A percentile compares a stretch with the other conserved stretches of the same genome.
Evolutionary conservation across 2,329 filamentous ascomycete genomes (phyloP).

Genomic region (Alternaria burnsii): DNA sequence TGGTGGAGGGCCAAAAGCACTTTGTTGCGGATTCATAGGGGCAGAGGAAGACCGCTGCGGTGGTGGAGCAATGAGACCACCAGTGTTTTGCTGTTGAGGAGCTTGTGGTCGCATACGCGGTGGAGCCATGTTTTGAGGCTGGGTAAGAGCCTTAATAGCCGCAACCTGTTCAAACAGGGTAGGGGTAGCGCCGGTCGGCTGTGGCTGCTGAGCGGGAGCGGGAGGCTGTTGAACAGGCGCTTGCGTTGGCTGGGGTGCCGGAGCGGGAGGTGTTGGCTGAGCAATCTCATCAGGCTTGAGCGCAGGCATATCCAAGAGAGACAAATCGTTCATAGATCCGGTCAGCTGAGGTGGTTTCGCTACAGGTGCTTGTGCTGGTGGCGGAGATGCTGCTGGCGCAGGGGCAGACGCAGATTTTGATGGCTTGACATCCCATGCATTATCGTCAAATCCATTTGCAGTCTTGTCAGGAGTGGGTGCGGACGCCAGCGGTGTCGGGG

Average conservation of each 20-base stretch:
- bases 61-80: slow-evolving; percentile 77
- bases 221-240: slow-evolving; percentile 51
- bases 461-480: slow-evolving; percentile 60
- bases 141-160: slow-evolving; percentile 50
- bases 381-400: slow-evolving; percentile 52
- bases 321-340: slow-evolving; percentile 74
- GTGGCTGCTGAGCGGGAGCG: slow-evolving; percentile 40
- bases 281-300: slow-evolving; percentile 51
- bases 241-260: slow-evolving; percentile 54
- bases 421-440: slow-evolving; percentile 96
- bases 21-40: slow-evolving; percentile 76
- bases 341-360: slow-evolving; percentile 55
- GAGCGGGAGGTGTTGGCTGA: slow-evolving; percentile 51
- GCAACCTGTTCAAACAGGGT: slow-evolving; percentile 50
- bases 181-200: slow-evolving; percentile 57
- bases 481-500: slow-evolving; percentile 60
- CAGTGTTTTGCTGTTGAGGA: slow-evolving; percentile 68
- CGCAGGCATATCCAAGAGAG: slow-evolving; percentile 64
- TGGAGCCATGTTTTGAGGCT: slow-evolving; percentile 49
- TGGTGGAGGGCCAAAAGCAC: slow-evolving; percentile 72
- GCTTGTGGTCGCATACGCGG: slow-evolving; percentile 74
- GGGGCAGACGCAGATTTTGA: slow-evolving; percentile 64
- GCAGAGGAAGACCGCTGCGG: slow-evolving; percentile 86
- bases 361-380: slow-evolving; percentile 53
- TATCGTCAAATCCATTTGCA: slow-evolving; percentile 83